phyloP scores from a whole-genome alignment of 2,329 filamentous ascomycete genomes.

The Fusarium sp. region DNA sequence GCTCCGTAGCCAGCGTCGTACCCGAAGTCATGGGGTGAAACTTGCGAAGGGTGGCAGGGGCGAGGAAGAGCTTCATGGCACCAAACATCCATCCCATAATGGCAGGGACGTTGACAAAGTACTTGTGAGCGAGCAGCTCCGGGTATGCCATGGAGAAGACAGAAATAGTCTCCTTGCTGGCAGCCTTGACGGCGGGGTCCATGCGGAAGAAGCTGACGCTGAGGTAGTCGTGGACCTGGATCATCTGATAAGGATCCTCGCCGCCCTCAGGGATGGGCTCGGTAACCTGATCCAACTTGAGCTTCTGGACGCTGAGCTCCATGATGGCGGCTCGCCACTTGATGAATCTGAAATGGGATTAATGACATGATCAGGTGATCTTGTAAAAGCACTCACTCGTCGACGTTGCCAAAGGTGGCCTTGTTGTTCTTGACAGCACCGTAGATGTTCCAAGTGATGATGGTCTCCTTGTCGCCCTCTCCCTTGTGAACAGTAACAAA shows the following conservation, averaged over 20 bases:
- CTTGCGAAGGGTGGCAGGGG: constrained; percentile 78
- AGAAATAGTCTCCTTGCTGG: constrained; percentile 82
- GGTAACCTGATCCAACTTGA: constrained; percentile 75
- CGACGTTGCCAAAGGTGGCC: constrained; percentile 82
- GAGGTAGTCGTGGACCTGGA: constrained; percentile 94
- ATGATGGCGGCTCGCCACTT: constrained; percentile 90
- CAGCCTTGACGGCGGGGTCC: constrained; percentile 78
- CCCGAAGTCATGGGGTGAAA: constrained; percentile 83
- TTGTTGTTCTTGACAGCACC: constrained; percentile 84
- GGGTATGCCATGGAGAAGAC: constrained; percentile 86
- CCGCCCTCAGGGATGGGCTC: constrained; percentile 76
- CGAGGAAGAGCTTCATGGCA: constrained; percentile 78
- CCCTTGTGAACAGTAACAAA: constrained; percentile 78
- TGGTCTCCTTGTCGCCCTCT: constrained; percentile 62
- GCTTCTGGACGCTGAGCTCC: constrained; percentile 82
- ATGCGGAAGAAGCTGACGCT: constrained; percentile 86
- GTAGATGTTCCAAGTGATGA: constrained; percentile 95
- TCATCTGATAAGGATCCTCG: constrained; percentile 86
- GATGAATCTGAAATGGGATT: constrained; percentile 71
- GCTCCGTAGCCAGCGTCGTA: constrained; percentile 69
- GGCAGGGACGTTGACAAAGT: constrained; percentile 92
- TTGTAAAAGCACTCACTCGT: constrained; percentile 69
- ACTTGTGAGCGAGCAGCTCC: constrained; percentile 85
- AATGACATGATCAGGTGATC: constrained; percentile 7
- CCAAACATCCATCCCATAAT: constrained; percentile 90